Evolutionary conservation across 805 yeast species (phyloP).

Genomic region (Yarrowia sp.): DNA sequence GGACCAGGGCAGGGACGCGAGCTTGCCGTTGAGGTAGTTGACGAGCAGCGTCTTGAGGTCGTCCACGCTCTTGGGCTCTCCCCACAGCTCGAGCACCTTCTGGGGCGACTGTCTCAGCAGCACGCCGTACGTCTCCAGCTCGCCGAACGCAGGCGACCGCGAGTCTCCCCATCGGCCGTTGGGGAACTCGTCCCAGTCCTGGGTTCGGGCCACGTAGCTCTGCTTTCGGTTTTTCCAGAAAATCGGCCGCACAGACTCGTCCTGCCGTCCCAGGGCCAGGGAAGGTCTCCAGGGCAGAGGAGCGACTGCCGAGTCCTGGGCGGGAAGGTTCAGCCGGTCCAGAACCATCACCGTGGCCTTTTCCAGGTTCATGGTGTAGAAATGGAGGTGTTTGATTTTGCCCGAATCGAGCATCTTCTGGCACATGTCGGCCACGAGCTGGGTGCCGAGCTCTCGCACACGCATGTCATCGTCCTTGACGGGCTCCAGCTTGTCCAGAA

Average conservation of each 20-base stretch:
- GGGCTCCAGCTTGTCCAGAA: slow-evolving; percentile 73
- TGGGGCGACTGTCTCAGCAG: slow-evolving; percentile 78
- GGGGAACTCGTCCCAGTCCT: slow-evolving; percentile 97
- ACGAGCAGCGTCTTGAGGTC: slow-evolving; percentile 72
- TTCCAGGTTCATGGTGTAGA: slow-evolving; percentile 97
- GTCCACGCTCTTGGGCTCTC: slow-evolving; percentile 65
- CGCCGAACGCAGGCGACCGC: slow-evolving; percentile 96
- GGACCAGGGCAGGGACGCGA: slow-evolving; percentile 89
- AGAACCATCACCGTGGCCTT: slow-evolving; percentile 87
- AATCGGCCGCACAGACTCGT: slow-evolving; percentile 89
- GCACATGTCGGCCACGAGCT: slow-evolving; percentile 85
- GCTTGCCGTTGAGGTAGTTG: slow-evolving; percentile 71
- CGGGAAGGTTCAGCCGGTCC: slow-evolving; percentile 69
- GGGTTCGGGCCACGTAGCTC: slow-evolving; percentile 85
- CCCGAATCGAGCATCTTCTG: slow-evolving; percentile 71
- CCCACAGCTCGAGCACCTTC: slow-evolving; percentile 87
- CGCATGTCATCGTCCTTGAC: slow-evolving; percentile 88
- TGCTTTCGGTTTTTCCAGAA: slow-evolving; percentile 95
- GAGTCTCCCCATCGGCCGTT: slow-evolving; percentile 99
- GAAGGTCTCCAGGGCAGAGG: slow-evolving; percentile 88
- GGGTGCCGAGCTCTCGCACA: slow-evolving; percentile 85
- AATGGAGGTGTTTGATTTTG: slow-evolving; percentile 82
- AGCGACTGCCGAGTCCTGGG: slow-evolving; percentile 47
- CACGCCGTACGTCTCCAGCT: slow-evolving; percentile 80
- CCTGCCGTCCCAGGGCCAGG: slow-evolving; percentile 75